Evolutionary conservation across 352 stramenopile genomes (phyloP), one percentile per base, ranked within the genome.

Genomic region (Globisporangium cederbergense): DNA sequence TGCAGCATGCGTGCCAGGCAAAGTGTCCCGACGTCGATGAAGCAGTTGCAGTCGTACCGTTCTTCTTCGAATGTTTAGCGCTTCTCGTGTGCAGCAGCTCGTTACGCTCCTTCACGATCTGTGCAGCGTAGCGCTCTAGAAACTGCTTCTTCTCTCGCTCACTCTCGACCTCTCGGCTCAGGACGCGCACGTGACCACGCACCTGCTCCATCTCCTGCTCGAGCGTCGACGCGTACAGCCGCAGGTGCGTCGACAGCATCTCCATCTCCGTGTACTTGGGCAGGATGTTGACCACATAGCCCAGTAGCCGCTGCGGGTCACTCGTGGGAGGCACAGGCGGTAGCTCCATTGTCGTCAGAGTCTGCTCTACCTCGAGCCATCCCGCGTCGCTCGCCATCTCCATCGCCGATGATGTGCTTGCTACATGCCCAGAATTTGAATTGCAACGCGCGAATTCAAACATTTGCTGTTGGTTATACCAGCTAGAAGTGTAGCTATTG

Each of bases 61-160:
- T 81, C n/a, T n/a, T 18, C 60, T 88, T 87, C 66, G 78, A 76
- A 8, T 68, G 53, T 34, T 62, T 63, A 34, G 67, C 73, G 5
- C 70, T 70, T 61, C 77, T 85, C 10, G 76, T 71, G 28, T 95
- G 86, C 36, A 95, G 67, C 49, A 93, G 53, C 18, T 93, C 83
- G 63, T 95, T 95, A 45, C 86, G 79, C 66, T 95, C 86, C 62
- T 95, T 93, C 4, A 95, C 82, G n/a, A 95, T 71, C 59, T 95
- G 83, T 2, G 79, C 81, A 8, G 86, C 86, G 53, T 95, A 95
- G 28, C 81, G 72, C 63, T 95, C 86, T 1, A 95, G 59, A 61
- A 93, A 95, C 36, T 86, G 72, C 34, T 88, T 90, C 68, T 91
- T 91, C 59, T 95, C 86, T 10, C 83, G 65, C 62, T 93, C 86